Conservation (phyloP, 371 early-diverging fungal genomes). For the Mucor circinelloides region DNA sequence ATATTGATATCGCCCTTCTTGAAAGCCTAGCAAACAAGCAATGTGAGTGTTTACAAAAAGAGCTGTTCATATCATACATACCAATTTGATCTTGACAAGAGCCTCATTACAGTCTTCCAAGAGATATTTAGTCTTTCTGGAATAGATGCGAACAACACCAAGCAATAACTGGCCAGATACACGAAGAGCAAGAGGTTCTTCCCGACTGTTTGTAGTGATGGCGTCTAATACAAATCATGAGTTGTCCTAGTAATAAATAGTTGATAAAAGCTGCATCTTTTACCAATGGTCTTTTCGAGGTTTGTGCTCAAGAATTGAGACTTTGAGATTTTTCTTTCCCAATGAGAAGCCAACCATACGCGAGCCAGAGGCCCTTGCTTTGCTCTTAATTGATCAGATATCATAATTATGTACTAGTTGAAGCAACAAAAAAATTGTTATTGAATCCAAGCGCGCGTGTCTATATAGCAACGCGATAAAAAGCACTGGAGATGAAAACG, state of each 20-base stretch:
- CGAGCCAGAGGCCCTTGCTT: conserved; percentile 93
- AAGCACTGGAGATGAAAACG: background rate
- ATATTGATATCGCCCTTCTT: conserved; percentile 87
- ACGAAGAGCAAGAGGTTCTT: conserved; percentile 87
- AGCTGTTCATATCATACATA: conserved; percentile 20
- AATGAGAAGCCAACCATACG: conserved; percentile 98
- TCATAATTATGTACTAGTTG: conserved; percentile 5
- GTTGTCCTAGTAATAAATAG: background rate
- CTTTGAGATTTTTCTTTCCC: conserved; percentile 96
- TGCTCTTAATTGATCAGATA: conserved; percentile 52
- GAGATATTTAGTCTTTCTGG: conserved; percentile 94
- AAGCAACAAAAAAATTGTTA: background rate
- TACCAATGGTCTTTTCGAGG: conserved; percentile 85
- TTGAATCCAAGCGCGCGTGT: background rate
- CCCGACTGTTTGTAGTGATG: conserved; percentile 79
- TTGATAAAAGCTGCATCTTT: too few relatives aligned
- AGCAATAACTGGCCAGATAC: conserved; percentile 96
- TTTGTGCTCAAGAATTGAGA: conserved; percentile 91
- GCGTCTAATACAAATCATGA: conserved; percentile 56
- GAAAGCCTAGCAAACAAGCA: conserved; percentile 65
- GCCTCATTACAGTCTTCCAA: conserved; percentile 98
- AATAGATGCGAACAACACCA: conserved; percentile 96
- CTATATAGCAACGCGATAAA: background rate
- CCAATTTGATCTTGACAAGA: conserved; percentile 90
- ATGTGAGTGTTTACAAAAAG: background rate